Evolutionary conservation across 768 basidiomycete genomes (phyloP).

Genomic region (Boletus fagicola): DNA sequence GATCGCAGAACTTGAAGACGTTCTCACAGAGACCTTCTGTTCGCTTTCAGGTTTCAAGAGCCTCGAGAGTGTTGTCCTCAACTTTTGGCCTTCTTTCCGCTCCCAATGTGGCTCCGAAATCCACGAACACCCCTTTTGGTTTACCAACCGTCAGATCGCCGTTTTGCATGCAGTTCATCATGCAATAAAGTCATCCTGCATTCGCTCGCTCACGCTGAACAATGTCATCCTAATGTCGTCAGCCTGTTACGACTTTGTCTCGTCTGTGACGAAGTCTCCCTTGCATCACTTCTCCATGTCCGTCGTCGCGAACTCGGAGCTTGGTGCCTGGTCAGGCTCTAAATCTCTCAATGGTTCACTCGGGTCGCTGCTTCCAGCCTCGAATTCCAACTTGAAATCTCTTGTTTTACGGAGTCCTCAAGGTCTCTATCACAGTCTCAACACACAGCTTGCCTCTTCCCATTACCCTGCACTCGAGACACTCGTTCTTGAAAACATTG

Average conservation of each 20-base stretch:
- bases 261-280: conserved; percentile 24
- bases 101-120: conserved; percentile 24
- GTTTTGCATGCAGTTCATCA: conserved; percentile 26
- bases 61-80: conserved; percentile 24
- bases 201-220: conserved; percentile 26
- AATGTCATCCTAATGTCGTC: conserved; percentile 28
- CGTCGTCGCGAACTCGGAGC: conserved; percentile 32
- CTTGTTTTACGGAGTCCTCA: conserved; percentile 29
- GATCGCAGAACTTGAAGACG: conserved; percentile 33
- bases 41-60: conserved; percentile 19
- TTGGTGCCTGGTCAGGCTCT: conserved; percentile 32
- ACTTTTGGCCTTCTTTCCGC: conserved; percentile 33
- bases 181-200: conserved; percentile 19
- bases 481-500: conserved; percentile 29
- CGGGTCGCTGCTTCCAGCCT: conserved; percentile 23
- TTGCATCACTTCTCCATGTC: conserved; percentile 32
- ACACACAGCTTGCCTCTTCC: conserved; percentile 18
- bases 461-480: conserved; percentile 28
- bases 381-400: conserved; percentile 20
- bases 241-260: conserved; percentile 28
- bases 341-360: conserved; percentile 29
- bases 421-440: conserved; percentile 31
- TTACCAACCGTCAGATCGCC: conserved; percentile 28
- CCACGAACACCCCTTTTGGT: conserved; percentile 32
- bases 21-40: conserved; percentile 27